A percentile compares a stretch with the other conserved stretches of the same genome.
phyloP scores from a whole-genome alignment of 805 yeast species.

The Candida easanensis region DNA sequence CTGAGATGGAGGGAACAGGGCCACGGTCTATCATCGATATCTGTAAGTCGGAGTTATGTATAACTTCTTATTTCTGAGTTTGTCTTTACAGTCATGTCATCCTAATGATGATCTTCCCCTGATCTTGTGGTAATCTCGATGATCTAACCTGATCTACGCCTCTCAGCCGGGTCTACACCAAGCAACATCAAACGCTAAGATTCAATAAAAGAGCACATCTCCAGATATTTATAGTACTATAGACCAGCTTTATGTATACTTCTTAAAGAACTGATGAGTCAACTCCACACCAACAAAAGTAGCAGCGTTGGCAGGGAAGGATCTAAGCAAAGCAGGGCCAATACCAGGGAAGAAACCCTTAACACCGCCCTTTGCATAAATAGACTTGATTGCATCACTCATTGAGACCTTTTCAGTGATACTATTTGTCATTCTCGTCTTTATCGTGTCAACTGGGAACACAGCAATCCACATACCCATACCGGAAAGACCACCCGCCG shows the following conservation, averaged over 20 bases:
- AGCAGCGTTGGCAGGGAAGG: constrained; percentile 99
- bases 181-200: no score
- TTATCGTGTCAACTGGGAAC: constrained; percentile 94
- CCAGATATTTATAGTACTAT: no score
- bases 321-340: constrained; percentile 90
- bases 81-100: no score
- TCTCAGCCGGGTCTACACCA: no score
- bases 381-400: constrained; percentile 59
- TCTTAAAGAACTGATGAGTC: constrained; percentile 45
- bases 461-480: constrained; percentile 96
- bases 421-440: constrained; percentile 42
- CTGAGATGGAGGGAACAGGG: no score
- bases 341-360: constrained; percentile 96
- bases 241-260: constrained; percentile 27
- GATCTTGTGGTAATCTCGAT: no score
- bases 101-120: no score
- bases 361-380: constrained; percentile 75
- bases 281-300: constrained; percentile 94
- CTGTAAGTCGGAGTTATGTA: no score
- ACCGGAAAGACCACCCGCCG: constrained; percentile 96
- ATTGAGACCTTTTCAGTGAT: constrained; percentile 47
- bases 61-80: no score
- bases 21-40: no score
- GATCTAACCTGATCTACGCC: no score
- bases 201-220: no score